Conservation (phyloP, 1,284 basidiomycete genomes). For the Ustilago hordei region DNA sequence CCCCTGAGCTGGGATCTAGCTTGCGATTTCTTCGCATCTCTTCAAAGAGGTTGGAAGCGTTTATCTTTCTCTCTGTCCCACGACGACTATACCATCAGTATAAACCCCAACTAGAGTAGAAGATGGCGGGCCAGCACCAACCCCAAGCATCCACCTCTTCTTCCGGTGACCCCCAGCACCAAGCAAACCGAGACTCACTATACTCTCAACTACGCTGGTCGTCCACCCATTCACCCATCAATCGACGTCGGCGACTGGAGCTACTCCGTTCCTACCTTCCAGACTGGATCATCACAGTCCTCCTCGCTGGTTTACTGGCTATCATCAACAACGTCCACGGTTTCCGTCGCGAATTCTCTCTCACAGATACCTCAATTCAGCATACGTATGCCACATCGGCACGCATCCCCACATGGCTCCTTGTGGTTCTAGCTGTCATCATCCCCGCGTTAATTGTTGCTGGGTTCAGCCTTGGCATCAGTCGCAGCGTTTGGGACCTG, state of each 20-base stretch:
- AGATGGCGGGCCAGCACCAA: neutral
- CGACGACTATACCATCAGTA: neutral
- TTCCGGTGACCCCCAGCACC: neutral
- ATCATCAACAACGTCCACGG: slow-evolving; percentile 79
- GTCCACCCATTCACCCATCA: slow-evolving; percentile 19
- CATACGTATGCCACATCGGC: slow-evolving; percentile 83
- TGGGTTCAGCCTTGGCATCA: slow-evolving; percentile 77
- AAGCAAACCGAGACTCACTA: slow-evolving; percentile 33
- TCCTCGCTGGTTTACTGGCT: slow-evolving; percentile 75
- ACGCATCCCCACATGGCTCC: slow-evolving; percentile 79
- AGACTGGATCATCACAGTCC: slow-evolving; percentile 65
- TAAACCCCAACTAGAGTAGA: neutral
- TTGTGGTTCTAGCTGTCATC: slow-evolving; percentile 51
- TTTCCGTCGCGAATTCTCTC: slow-evolving; percentile 76
- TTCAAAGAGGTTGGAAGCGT: neutral
- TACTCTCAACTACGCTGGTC: slow-evolving; percentile 44
- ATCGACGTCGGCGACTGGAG: slow-evolving; percentile 25
- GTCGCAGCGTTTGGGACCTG: slow-evolving; percentile 86
- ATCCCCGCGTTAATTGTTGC: slow-evolving; percentile 74
- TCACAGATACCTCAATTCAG: slow-evolving; percentile 74
- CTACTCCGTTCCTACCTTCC: slow-evolving; percentile 45
- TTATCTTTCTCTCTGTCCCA: neutral
- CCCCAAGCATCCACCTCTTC: neutral
- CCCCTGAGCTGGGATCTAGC: neutral
- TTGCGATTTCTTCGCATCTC: neutral